phyloP scores from a whole-genome alignment of 2,329 filamentous ascomycete species.

The Arthrocladium fulminans region DNA sequence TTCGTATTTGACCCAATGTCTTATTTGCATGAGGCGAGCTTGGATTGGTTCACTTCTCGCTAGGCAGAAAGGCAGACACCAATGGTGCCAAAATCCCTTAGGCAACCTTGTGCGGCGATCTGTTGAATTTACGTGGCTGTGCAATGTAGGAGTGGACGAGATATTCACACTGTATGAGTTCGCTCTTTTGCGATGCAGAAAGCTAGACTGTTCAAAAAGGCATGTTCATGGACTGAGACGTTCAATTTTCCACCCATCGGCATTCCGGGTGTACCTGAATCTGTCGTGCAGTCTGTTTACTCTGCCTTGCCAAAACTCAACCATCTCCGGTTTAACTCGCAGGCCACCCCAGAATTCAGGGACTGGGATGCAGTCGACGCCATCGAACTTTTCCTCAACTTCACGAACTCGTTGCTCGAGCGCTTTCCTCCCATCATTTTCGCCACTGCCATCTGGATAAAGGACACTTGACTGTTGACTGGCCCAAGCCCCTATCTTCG shows the following conservation, averaged over 20 bases:
- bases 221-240: conserved; percentile 20
- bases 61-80: background rate
- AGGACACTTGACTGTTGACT: conserved; percentile 78
- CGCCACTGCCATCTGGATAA: conserved; percentile 29
- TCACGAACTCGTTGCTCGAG: conserved; percentile 71
- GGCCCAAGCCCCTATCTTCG: conserved; percentile 84
- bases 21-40: background rate
- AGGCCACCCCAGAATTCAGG: conserved; percentile 93
- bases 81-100: background rate
- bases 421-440: conserved; percentile 57
- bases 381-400: conserved; percentile 65
- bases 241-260: conserved; percentile 20
- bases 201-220: background rate
- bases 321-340: conserved; percentile 69
- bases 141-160: background rate
- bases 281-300: conserved; percentile 86
- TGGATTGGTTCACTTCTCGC: background rate
- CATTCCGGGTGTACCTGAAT: conserved; percentile 64
- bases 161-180: background rate
- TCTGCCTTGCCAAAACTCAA: conserved; percentile 96
- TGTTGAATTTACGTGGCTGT: background rate
- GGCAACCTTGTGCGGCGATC: background rate
- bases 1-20: background rate
- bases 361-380: conserved; percentile 70
- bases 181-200: background rate